phyloP scores from a whole-genome alignment of 1,284 basidiomycete species.

The Sphaerobolus stellatus region DNA sequence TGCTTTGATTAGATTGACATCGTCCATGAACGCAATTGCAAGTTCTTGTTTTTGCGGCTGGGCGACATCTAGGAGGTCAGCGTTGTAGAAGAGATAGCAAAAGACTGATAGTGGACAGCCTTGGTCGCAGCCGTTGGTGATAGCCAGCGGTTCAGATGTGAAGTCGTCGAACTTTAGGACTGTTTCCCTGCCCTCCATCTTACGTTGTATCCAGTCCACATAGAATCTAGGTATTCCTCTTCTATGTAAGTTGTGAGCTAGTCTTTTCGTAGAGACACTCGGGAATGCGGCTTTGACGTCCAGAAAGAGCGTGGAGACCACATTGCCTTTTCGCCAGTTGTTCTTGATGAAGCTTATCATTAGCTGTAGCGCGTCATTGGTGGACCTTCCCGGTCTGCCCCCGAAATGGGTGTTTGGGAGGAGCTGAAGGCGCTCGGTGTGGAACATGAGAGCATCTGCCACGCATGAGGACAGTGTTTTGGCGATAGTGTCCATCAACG shows the following conservation, averaged over 20 bases:
- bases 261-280: not conserved
- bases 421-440: not conserved
- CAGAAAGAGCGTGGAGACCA: conserved; percentile 5
- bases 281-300: conserved; percentile 12
- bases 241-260: conserved; percentile 3
- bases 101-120: conserved; percentile 12
- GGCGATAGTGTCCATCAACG: conserved; percentile 13
- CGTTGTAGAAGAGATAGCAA: conserved; percentile 11
- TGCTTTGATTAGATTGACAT: not conserved
- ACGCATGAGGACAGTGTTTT: conserved; percentile 15
- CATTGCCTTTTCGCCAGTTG: conserved; percentile 2
- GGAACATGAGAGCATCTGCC: not conserved
- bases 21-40: not conserved
- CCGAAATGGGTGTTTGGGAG: conserved; percentile 13
- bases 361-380: conserved; percentile 11
- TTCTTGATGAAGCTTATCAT: conserved; percentile 2
- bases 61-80: conserved; percentile 4
- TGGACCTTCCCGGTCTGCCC: conserved; percentile 11
- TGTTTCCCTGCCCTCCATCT: not conserved
- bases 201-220: not conserved
- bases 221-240: conserved; percentile 1
- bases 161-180: conserved; percentile 6
- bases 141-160: not conserved
- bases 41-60: not conserved
- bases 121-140: conserved; percentile 5